These are phyloP conservation scores for Hamigera avellanea DNA, from an alignment of 495 filamentous ascomycete genomes.

Conservation along the genomic window DNA sequence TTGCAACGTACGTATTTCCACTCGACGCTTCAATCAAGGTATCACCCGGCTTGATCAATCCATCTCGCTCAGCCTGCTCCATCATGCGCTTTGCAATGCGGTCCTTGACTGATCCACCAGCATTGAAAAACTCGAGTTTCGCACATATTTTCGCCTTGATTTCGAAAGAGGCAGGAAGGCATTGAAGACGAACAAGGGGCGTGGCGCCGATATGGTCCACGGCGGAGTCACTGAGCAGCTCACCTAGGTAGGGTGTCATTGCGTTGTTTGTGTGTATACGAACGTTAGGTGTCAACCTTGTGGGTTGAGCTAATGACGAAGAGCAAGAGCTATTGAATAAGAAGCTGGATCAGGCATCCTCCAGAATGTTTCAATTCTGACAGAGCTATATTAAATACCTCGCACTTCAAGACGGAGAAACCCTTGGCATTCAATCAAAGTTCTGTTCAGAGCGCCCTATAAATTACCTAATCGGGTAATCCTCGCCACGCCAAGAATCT, in stretches of 20 bases:
- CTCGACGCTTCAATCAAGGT: conserved; percentile 86
- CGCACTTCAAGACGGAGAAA: too few species aligned
- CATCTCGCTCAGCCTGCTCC: conserved; percentile 69
- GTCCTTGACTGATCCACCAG: conserved; percentile 88
- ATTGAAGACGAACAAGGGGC: conserved; percentile 77
- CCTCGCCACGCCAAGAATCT: too few species aligned
- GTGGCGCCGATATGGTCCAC: conserved; percentile 67
- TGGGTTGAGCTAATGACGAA: too few species aligned
- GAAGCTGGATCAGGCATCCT: too few species aligned
- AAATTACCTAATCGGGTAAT: too few species aligned
- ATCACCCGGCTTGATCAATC: conserved; percentile 80
- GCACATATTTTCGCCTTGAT: conserved; percentile 72
- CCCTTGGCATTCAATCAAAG: too few species aligned
- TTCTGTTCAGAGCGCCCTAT: too few species aligned
- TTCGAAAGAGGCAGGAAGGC: conserved; percentile 66
- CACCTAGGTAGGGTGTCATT: neutral
- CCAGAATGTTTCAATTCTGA: too few species aligned
- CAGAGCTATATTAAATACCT: too few species aligned
- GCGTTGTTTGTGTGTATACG: neutral
- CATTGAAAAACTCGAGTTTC: conserved; percentile 84
- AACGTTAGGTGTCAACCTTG: too few species aligned
- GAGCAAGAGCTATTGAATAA: too few species aligned
- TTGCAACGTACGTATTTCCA: conserved; percentile 59
- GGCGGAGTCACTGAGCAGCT: conserved; percentile 29
- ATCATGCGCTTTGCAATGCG: conserved; percentile 86